Base-by-base conservation (phyloP, 805 yeast species). In the Trichomonascus vanleenenianus region DNA sequence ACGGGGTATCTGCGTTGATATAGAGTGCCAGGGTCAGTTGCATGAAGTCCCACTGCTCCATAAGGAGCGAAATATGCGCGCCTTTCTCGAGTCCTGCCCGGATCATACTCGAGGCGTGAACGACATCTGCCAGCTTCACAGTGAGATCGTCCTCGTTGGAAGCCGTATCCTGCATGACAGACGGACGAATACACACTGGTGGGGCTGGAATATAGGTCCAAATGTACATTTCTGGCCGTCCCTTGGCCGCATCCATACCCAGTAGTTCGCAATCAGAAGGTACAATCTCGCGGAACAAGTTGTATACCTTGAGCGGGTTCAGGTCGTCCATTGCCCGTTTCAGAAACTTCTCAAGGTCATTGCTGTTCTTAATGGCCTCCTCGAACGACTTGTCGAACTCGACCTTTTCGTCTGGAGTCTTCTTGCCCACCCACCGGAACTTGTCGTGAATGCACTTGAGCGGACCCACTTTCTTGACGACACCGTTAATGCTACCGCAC, bases 161-260 rank as follows among this genome's bases (percentile, higher is more conserved):
- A 30, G 95, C 93, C 4, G 82, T 76, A 54, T 85, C 94, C 61
- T 85, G 88, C 89, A 86, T 87, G 27, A 93, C 97, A 3, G 97
- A 89, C 2, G 99, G 99, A 54, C 99, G 78, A 46, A 93, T 93
- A 73, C 98, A 93, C 15, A 94, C 97, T 0, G 99, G 99, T 1
- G 99, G 98, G 0, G 97, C 97, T 0, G 98, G 98, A 45, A 93
- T 74, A 61, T 89, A 93, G 60, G 95, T 78, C 99, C 98, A 93
- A 34, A 93, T 78, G 63, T 89, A 93, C 74, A 84, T 86, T 66
- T 91, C 97, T 3, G 97, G 98, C 54, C 97, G 75, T 40, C 97
- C 96, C 55, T 79, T 76, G 2, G 85, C 75, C 1, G 96, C 78
- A 58, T 93, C 93, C 44, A 93, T 79, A 45, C 98, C 99, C 30